Conservation (phyloP, 225 moss, liverwort and hornwort species). For the Pseudoscleropodium purum region DNA sequence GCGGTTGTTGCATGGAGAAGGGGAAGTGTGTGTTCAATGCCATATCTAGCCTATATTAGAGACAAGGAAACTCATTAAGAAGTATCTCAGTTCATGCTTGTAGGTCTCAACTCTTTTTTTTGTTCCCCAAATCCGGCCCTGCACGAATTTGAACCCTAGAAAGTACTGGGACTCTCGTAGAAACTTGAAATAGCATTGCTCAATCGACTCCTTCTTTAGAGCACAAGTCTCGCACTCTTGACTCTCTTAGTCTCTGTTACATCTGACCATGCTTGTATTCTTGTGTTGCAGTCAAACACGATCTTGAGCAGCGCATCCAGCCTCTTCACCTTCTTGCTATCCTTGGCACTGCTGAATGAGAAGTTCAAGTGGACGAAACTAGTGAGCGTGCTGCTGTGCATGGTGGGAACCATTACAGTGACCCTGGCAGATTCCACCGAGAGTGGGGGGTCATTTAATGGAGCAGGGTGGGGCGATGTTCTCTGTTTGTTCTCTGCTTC, state of each 20-base stretch:
- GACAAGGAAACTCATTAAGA: not conserved
- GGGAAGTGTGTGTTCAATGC: not conserved
- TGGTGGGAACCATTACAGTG: slow-evolving; percentile 66
- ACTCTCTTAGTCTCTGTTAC: not conserved
- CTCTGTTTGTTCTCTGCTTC: slow-evolving; percentile 63
- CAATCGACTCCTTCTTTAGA: not conserved
- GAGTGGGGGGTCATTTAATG: slow-evolving; percentile 2
- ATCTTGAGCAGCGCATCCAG: slow-evolving; percentile 84
- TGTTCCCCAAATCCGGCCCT: not conserved
- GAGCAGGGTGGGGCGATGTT: slow-evolving; percentile 55
- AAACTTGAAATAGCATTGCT: not conserved
- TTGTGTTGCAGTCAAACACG: slow-evolving; percentile 68
- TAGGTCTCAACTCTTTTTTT: not conserved
- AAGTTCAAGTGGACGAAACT: slow-evolving; percentile 74
- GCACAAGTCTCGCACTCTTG: not conserved
- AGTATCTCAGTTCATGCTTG: not conserved
- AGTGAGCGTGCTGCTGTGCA: slow-evolving; percentile 69
- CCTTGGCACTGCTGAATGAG: slow-evolving; percentile 53
- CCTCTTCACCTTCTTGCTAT: slow-evolving; percentile 78
- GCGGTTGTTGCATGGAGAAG: not conserved
- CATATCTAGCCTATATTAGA: not conserved
- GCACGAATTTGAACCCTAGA: not conserved
- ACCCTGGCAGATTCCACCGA: slow-evolving; percentile 63
- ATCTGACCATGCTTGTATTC: not conserved
- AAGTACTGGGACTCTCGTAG: not conserved